Conservation (phyloP, 345 rosid species). For the Hypericum perforatum region DNA sequence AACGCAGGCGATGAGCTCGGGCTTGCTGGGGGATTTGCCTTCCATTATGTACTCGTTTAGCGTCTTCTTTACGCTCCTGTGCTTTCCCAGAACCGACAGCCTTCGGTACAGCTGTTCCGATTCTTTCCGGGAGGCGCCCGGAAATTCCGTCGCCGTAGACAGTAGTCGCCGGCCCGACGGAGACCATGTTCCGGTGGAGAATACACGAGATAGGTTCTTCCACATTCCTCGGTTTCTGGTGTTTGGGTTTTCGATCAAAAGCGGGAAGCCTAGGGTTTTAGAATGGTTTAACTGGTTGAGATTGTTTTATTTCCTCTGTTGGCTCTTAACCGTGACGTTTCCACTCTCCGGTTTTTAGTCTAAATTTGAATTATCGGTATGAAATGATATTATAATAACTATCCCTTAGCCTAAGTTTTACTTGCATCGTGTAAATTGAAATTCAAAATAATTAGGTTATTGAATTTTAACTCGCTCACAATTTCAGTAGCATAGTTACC, state of each 20-base stretch:
- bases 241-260: not conserved
- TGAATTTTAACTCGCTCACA: no score
- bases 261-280: no score
- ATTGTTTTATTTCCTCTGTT: no score
- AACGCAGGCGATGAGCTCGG: constrained; percentile 31
- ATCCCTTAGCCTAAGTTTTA: no score
- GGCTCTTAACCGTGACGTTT: no score
- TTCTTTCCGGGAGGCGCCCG: constrained; percentile 1
- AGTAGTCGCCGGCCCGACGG: constrained; percentile 15
- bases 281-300: no score
- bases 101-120: constrained; percentile 27
- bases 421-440: no score
- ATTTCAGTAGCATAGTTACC: no score
- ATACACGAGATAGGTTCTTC: constrained; percentile 14
- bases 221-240: constrained; percentile 11
- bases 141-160: constrained; percentile 17
- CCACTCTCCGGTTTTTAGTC: no score
- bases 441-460: no score
- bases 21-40: constrained; percentile 27
- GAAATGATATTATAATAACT: no score
- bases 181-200: constrained; percentile 15
- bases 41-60: constrained; percentile 48
- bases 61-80: constrained; percentile 39
- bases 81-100: constrained; percentile 40
- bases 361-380: no score